A percentile compares a stretch with the other conserved stretches of the same genome.
Evolutionary conservation across 331 rosid genomes (phyloP).

Genomic region (Dryas integrifolia): DNA sequence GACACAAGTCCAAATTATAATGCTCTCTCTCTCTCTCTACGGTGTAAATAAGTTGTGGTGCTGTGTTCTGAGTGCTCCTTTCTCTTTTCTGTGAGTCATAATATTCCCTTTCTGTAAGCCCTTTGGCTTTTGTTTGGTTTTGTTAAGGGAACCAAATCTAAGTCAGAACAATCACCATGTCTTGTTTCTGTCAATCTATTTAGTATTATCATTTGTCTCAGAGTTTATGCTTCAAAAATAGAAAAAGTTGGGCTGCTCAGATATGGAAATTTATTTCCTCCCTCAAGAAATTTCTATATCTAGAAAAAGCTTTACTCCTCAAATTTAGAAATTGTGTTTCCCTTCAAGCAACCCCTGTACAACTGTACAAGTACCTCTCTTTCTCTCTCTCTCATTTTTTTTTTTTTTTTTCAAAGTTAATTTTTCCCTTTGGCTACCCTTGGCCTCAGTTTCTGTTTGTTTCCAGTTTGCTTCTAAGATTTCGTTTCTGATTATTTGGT

Average conservation of each 20-base stretch:
- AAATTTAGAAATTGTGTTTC: constrained; percentile 38
- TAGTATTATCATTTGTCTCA: constrained; percentile 38
- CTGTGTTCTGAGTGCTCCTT: constrained; percentile 8
- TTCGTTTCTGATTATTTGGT: neutral
- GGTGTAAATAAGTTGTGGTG: constrained; percentile 14
- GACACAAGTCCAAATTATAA: too few species aligned
- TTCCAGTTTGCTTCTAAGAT: neutral
- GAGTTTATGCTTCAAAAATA: constrained; percentile 31
- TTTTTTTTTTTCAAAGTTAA: neutral
- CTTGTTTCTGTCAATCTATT: constrained; percentile 67
- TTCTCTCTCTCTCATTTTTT: too few species aligned
- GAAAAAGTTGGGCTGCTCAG: constrained; percentile 38
- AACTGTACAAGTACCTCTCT: neutral
- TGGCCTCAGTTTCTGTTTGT: neutral
- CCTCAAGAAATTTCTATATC: constrained; percentile 68
- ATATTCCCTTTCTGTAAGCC: constrained; percentile 42
- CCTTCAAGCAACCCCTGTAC: constrained; percentile 59
- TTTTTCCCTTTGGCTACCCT: neutral
- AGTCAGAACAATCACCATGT: constrained; percentile 63
- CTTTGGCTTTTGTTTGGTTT: constrained; percentile 54
- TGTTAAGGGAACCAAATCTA: constrained; percentile 61
- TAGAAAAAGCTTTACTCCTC: constrained; percentile 41
- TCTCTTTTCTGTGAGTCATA: constrained; percentile 43
- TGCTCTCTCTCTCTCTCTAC: neutral
- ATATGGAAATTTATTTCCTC: constrained; percentile 47